Base-by-base conservation (phyloP, 208 protist genomes). In the Leishmania tarentolae region DNA sequence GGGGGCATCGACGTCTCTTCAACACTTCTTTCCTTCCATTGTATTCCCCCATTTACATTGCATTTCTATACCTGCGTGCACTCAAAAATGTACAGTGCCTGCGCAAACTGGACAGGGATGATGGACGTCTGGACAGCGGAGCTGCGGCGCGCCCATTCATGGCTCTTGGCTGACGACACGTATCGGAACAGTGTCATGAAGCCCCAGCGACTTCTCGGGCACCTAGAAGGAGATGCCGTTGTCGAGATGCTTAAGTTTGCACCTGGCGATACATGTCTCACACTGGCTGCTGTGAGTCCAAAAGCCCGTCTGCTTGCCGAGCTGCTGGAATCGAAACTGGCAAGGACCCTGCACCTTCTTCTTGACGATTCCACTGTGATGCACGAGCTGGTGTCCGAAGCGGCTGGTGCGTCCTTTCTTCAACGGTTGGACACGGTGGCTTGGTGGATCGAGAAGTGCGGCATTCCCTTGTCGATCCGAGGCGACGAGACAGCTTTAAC, bases 381-480 rank as follows among this genome's bases (percentile, higher is more conserved):
- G 75, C 75, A 78, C 28, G 75, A 78, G 42, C 42, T 78, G 28
- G 31, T 65, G 8, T 70, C 19, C 15, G 42, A 59, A 21, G 40
- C 57, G 1, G 40, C 42, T 46, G 31, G 31, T 65, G 40, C 17
- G 15, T 53, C 75, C 24, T 19, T 24, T 8, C 40, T 66, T 47
- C 75, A 78, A 19, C 50, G 40, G 19, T 19, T 65, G 42, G 57
- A 68, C n/a, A 37, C 24, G 17, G 53, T 78, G 11, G 24, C 57
- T n/a, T 78, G 75, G 75, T 78, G 75, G 75, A 44, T 78, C 19
- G 75, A 78, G 57, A 78, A 78, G 57, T 78, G 75, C n/a, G 75
- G 52, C 40, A 52, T 78, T 24, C 57, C 57, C 5, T 5, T 78
- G 1, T 65, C 75, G 15, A 42, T 78, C 37, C 52, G 59, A 69